Evolutionary conservation across 2,329 filamentous ascomycete genomes (phyloP).

Genomic region (Trichoderma asperellum): DNA sequence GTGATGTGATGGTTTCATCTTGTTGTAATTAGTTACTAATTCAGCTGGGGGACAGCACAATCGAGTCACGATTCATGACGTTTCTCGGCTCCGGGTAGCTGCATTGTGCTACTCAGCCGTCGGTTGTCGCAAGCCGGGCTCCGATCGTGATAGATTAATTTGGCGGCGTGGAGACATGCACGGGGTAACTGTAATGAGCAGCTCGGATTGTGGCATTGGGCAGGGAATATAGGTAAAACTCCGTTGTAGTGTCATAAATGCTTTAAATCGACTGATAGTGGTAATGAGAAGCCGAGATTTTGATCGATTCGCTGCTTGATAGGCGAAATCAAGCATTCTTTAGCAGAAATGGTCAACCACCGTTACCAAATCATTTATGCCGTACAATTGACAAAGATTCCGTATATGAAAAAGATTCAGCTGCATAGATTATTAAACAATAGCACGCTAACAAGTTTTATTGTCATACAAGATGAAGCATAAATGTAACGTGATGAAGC

Average conservation of each 20-base stretch:
- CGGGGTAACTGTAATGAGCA: not conserved
- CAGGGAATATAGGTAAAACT: not conserved
- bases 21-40: not conserved
- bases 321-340: not conserved
- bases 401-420: not conserved
- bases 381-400: not conserved
- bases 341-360: not conserved
- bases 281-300: not conserved
- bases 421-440: not conserved
- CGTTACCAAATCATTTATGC: not conserved
- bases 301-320: too few species aligned
- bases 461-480: not conserved
- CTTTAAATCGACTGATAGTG: not conserved
- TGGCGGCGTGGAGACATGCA: not conserved
- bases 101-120: not conserved
- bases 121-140: not conserved
- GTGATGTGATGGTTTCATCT: not conserved
- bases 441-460: not conserved
- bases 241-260: not conserved
- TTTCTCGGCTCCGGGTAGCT: not conserved
- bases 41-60: not conserved
- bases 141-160: conserved; percentile 1
- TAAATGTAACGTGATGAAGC: not conserved
- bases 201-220: not conserved
- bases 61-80: not conserved